These are phyloP conservation scores for Eucalyptus albens DNA, from an alignment of 345 rosid genomes.

Conservation along the genomic window DNA sequence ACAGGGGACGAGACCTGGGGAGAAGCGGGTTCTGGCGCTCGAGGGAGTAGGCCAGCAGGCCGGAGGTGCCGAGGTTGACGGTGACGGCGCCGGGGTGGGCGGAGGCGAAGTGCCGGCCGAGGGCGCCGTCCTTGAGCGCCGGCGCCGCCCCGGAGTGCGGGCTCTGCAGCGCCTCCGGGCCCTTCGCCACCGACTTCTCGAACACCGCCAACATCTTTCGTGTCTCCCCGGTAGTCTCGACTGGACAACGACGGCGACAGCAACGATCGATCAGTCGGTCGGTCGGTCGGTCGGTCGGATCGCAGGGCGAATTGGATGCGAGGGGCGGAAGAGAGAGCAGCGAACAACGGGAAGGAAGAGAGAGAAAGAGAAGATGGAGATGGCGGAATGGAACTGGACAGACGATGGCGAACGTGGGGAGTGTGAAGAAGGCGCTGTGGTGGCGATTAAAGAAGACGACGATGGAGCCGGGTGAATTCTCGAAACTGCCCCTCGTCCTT, in stretches of 20 bases:
- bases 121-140: constrained; percentile 57
- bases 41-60: constrained; percentile 62
- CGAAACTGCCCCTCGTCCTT: not conserved
- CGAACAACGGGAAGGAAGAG: not conserved
- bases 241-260: not conserved
- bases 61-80: constrained; percentile 76
- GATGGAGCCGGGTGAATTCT: not conserved
- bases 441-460: not conserved
- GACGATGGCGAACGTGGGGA: not conserved
- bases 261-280: too few species aligned
- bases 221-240: not conserved
- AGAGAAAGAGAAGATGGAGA: not conserved
- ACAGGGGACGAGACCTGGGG: constrained; percentile 40
- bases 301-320: not conserved
- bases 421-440: not conserved
- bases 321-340: not conserved
- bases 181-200: constrained; percentile 73
- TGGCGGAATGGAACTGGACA: not conserved
- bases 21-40: constrained; percentile 74
- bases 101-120: constrained; percentile 49
- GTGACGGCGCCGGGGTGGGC: constrained; percentile 41
- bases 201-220: constrained; percentile 78
- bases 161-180: constrained; percentile 64
- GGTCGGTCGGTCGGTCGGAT: not conserved
- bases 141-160: constrained; percentile 31